Evolutionary conservation across 2,329 filamentous ascomycete species (phyloP).

Genomic region (Tolypocladium paradoxum): DNA sequence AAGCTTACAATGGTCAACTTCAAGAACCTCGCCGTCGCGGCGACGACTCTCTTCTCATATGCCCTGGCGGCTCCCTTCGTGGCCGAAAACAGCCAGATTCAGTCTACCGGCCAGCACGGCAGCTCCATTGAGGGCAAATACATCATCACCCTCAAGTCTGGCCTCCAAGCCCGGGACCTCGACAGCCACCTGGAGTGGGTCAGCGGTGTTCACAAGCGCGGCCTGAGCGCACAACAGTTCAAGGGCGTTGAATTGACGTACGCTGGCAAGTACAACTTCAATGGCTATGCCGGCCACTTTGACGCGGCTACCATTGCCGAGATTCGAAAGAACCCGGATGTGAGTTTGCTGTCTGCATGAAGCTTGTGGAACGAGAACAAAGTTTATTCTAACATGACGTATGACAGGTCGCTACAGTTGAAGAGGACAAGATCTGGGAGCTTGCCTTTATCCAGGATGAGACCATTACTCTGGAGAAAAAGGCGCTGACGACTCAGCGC

Average conservation of each 20-base stretch:
- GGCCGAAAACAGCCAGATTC: conserved; percentile 6
- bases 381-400: not conserved
- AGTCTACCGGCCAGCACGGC: conserved; percentile 1
- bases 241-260: conserved; percentile 21
- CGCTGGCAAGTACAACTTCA: conserved; percentile 18
- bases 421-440: conserved; percentile 18
- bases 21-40: conserved; percentile 14
- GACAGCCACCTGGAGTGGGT: conserved; percentile 37
- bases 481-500: conserved; percentile 16
- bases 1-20: conserved; percentile 18
- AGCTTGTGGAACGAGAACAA: not conserved
- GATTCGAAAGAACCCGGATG: conserved; percentile 30
- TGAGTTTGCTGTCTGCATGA: conserved; percentile 14
- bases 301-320: conserved; percentile 27
- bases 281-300: conserved; percentile 34
- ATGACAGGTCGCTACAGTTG: conserved; percentile 18
- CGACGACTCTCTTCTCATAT: conserved; percentile 13
- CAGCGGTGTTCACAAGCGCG: conserved; percentile 42
- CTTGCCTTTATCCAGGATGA: conserved; percentile 12
- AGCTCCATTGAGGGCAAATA: conserved; percentile 32
- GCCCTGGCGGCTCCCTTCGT: conserved; percentile 11
- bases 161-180: conserved; percentile 31
- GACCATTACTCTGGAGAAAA: conserved; percentile 10
- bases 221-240: conserved; percentile 34
- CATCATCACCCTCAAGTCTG: conserved; percentile 51